Percentiles rank a stretch among this genome's conserved stretches.
Evolutionary conservation across 371 early-diverging fungal species (phyloP).

Genomic region (Saksenaea vasiformis): DNA sequence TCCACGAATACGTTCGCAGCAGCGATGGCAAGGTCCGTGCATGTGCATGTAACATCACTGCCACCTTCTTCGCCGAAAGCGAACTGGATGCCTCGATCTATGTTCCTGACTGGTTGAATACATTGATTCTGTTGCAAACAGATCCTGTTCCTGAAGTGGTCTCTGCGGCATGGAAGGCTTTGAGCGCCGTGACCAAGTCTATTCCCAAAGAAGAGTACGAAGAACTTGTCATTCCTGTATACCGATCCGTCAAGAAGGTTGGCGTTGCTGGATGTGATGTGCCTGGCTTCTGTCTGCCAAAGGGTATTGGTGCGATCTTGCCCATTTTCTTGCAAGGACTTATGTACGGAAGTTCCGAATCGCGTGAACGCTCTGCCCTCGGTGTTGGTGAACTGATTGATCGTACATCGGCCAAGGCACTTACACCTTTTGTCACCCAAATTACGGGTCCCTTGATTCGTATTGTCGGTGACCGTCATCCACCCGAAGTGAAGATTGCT

Average conservation of each 20-base stretch:
- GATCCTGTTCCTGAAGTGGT: constrained; percentile 64
- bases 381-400: constrained; percentile 73
- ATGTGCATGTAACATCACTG: constrained; percentile 61
- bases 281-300: constrained; percentile 89
- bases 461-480: constrained; percentile 94
- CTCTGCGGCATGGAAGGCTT: constrained; percentile 74
- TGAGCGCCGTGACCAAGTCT: constrained; percentile 79
- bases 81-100: constrained; percentile 69
- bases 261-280: constrained; percentile 67
- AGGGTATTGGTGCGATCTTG: constrained; percentile 89
- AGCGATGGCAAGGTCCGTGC: constrained; percentile 56
- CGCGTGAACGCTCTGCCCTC: constrained; percentile 85
- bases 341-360: constrained; percentile 83
- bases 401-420: constrained; percentile 72
- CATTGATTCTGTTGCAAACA: constrained; percentile 71
- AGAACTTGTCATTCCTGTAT: constrained; percentile 70
- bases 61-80: constrained; percentile 71
- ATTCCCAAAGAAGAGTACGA: constrained; percentile 83
- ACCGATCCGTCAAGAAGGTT: constrained; percentile 67
- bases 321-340: constrained; percentile 94
- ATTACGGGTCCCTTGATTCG: constrained; percentile 98
- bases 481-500: constrained; percentile 87
- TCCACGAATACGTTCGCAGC: constrained; percentile 68
- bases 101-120: constrained; percentile 82
- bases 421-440: constrained; percentile 91